phyloP scores from a whole-genome alignment of 1,284 basidiomycete genomes.

The Mixia osmundae region DNA sequence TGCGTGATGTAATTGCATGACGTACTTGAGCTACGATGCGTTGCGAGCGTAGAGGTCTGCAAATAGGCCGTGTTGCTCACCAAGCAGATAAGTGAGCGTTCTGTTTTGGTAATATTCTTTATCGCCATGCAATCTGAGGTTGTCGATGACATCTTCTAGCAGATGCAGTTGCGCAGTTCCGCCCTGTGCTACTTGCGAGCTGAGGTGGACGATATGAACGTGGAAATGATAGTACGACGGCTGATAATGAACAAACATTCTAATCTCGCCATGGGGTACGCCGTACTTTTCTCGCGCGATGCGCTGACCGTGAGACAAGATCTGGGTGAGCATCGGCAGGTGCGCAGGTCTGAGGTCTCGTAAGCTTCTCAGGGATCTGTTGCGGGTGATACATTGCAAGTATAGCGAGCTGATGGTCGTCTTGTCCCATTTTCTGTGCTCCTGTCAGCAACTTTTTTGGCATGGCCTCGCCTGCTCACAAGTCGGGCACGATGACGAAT shows the following conservation, averaged over 20 bases:
- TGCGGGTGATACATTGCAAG: constrained; percentile 16
- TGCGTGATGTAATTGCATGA: no score
- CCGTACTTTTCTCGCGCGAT: constrained; percentile 39
- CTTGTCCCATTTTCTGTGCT: constrained; percentile 40
- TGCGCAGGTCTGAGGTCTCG: constrained; percentile 37
- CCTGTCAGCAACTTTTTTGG: background rate
- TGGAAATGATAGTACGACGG: constrained; percentile 73
- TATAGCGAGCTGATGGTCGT: constrained; percentile 31
- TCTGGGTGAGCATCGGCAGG: constrained; percentile 40
- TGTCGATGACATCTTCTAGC: constrained; percentile 60
- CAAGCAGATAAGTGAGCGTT: constrained; percentile 60
- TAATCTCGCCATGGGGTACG: constrained; percentile 33
- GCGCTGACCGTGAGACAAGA: constrained; percentile 33
- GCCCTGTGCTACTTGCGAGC: background rate
- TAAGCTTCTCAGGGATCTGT: constrained; percentile 19
- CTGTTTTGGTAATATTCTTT: constrained; percentile 33
- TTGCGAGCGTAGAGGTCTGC: constrained; percentile 15
- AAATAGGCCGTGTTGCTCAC: constrained; percentile 52
- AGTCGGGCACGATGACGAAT: constrained; percentile 67
- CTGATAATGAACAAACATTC: constrained; percentile 84
- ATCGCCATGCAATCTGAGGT: constrained; percentile 30
- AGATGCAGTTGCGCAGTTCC: constrained; percentile 76
- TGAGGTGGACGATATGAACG: constrained; percentile 54
- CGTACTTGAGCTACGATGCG: no score
- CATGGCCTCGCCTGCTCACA: constrained; percentile 34